A percentile compares a stretch with the other conserved stretches of the same genome.
Evolutionary conservation across 1,139 yeast species (phyloP).

Genomic region (Saccharomycopsis phalli): DNA sequence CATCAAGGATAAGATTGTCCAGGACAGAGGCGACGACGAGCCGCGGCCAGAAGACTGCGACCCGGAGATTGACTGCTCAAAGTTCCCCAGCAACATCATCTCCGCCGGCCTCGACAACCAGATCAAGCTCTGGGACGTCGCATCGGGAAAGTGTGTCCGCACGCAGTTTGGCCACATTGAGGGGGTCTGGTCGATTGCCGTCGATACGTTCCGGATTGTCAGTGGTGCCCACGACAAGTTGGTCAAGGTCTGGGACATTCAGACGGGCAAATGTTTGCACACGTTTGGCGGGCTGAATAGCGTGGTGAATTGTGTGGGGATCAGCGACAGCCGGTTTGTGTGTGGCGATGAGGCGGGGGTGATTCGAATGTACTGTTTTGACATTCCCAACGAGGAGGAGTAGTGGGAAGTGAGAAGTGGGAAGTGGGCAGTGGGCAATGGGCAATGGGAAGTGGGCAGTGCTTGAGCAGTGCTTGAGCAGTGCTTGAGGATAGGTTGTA

Average conservation of each 20-base stretch:
- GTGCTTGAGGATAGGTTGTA: too few species aligned
- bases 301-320: constrained; percentile 79
- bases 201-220: constrained; percentile 88
- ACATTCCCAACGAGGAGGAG: too few species aligned
- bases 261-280: constrained; percentile 87
- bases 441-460: too few species aligned
- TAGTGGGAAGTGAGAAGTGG: too few species aligned
- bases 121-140: constrained; percentile 85
- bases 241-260: constrained; percentile 93
- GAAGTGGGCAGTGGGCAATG: too few species aligned
- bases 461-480: too few species aligned
- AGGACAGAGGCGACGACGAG: constrained; percentile 25
- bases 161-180: constrained; percentile 97
- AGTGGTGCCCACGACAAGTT: constrained; percentile 90
- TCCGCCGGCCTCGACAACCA: constrained; percentile 91
- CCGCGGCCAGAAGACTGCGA: constrained; percentile 13
- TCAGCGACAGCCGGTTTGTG: constrained; percentile 83
- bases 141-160: constrained; percentile 77
- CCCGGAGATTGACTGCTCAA: constrained; percentile 21
- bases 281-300: constrained; percentile 72
- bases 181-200: constrained; percentile 95
- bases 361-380: constrained; percentile 78
- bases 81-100: constrained; percentile 69
- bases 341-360: constrained; percentile 85
- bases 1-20: constrained; percentile 38